Evolutionary conservation across 805 yeast genomes (phyloP).

Genomic region (Hanseniaspora occidentalis): DNA sequence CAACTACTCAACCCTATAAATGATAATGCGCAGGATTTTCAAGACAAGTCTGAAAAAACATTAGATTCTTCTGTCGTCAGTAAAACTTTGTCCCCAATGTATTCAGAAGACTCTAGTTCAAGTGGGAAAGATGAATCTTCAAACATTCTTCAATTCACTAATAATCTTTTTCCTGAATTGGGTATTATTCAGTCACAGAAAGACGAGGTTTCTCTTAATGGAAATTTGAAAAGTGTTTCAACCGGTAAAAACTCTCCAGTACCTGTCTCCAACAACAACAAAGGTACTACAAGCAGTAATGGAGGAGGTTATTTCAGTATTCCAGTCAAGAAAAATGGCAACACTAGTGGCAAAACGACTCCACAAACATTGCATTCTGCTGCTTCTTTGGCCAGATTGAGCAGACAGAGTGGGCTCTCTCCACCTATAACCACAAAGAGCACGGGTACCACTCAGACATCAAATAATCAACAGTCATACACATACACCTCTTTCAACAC

Average conservation of each 20-base stretch:
- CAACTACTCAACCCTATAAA: too few species aligned
- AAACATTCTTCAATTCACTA: too few species aligned
- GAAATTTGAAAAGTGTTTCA: neutral
- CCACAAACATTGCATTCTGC: constrained; percentile 5
- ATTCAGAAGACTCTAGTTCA: too few species aligned
- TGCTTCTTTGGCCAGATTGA: constrained; percentile 6
- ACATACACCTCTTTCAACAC: neutral
- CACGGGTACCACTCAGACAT: neutral
- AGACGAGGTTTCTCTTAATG: too few species aligned
- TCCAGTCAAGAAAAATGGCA: constrained; percentile 14
- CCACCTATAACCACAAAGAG: constrained; percentile 2
- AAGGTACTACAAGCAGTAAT: constrained; percentile 12
- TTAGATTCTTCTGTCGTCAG: too few species aligned
- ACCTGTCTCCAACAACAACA: constrained; percentile 15
- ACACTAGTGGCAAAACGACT: constrained; percentile 1
- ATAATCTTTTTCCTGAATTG: too few species aligned
- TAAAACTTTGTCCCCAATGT: too few species aligned
- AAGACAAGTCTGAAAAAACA: too few species aligned
- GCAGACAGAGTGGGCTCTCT: constrained; percentile 1
- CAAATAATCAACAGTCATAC: neutral
- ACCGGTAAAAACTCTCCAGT: constrained; percentile 1
- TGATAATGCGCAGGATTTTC: too few species aligned
- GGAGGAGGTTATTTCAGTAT: constrained; percentile 26
- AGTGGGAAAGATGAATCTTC: too few species aligned
- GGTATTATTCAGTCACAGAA: too few species aligned